A percentile compares a stretch with the other conserved stretches of the same genome.
Conservation (phyloP, 805 yeast genomes). For the Pachysolen tannophilus region DNA sequence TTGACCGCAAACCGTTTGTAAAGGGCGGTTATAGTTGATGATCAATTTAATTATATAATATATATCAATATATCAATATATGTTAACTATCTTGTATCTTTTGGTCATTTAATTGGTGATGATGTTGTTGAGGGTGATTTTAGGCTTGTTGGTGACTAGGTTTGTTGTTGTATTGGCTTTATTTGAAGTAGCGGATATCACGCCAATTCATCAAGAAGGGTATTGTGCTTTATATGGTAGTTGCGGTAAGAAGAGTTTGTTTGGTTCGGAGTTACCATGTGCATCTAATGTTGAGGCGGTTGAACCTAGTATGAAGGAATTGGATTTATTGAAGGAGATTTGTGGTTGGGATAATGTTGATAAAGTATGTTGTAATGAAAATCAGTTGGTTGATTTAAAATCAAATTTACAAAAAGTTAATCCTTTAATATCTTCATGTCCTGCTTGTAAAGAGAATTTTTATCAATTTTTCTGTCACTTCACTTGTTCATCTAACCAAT, state of each 20-base stretch:
- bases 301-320: constrained; percentile 35
- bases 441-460: constrained; percentile 87
- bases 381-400: constrained; percentile 50
- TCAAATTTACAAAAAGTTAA: constrained; percentile 67
- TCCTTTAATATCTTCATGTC: constrained; percentile 79
- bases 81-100: too few relatives aligned
- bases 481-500: constrained; percentile 84
- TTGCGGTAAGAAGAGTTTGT: constrained; percentile 77
- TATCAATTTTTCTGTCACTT: constrained; percentile 78
- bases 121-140: too few relatives aligned
- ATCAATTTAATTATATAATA: too few relatives aligned
- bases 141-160: too few relatives aligned
- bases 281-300: constrained; percentile 47
- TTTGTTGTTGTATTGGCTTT: too few relatives aligned
- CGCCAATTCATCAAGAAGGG: constrained; percentile 28
- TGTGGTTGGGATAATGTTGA: constrained; percentile 65
- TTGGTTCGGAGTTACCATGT: constrained; percentile 79
- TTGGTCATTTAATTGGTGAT: too few relatives aligned
- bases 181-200: too few relatives aligned
- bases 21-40: too few relatives aligned
- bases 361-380: constrained; percentile 61
- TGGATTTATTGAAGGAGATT: constrained; percentile 38
- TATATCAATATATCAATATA: too few relatives aligned
- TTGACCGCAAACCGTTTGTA: too few relatives aligned
- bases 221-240: constrained; percentile 47